Percentiles rank a stretch among this genome's conserved stretches.
Evolutionary conservation across 2,329 filamentous ascomycete species (phyloP).

Genomic region (Cadophora malorum): DNA sequence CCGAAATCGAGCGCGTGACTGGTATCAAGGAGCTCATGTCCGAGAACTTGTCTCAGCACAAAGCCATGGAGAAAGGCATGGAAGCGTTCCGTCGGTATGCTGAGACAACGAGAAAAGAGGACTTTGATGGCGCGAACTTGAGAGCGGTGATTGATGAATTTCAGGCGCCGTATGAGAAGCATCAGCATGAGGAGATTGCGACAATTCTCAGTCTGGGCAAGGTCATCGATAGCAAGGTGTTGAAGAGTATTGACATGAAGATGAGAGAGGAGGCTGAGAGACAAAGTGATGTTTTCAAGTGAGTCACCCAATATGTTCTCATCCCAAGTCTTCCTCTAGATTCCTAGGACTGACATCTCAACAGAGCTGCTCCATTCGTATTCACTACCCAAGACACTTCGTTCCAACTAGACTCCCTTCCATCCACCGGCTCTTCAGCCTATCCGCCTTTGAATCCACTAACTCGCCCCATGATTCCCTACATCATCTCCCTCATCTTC

Average conservation of each 20-base stretch:
- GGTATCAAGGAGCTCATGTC: slow-evolving; percentile 45
- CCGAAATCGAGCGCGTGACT: slow-evolving; percentile 45
- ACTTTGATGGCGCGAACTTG: slow-evolving; percentile 38
- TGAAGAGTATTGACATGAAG: slow-evolving; percentile 33
- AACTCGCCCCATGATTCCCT: slow-evolving; percentile 63
- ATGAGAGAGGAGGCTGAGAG: slow-evolving; percentile 33
- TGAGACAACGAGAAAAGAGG: slow-evolving; percentile 34
- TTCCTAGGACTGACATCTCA: background rate
- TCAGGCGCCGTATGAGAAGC: slow-evolving; percentile 38
- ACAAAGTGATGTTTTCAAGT: slow-evolving; percentile 40
- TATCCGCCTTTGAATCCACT: slow-evolving; percentile 45
- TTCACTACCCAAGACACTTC: slow-evolving; percentile 32
- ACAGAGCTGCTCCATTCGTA: slow-evolving; percentile 38
- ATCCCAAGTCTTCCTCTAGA: background rate
- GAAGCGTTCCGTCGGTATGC: slow-evolving; percentile 42
- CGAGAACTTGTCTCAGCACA: slow-evolving; percentile 46
- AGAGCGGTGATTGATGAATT: slow-evolving; percentile 40
- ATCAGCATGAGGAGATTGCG: slow-evolving; percentile 44
- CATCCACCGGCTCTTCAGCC: background rate
- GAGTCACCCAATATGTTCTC: background rate
- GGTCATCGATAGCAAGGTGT: slow-evolving; percentile 28
- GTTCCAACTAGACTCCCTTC: slow-evolving; percentile 28
- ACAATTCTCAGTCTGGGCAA: slow-evolving; percentile 39
- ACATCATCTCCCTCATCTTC: slow-evolving; percentile 71
- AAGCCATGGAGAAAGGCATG: slow-evolving; percentile 44